Conservation (phyloP, 148 eudicot species). For the Hydrangea macrophylla region DNA sequence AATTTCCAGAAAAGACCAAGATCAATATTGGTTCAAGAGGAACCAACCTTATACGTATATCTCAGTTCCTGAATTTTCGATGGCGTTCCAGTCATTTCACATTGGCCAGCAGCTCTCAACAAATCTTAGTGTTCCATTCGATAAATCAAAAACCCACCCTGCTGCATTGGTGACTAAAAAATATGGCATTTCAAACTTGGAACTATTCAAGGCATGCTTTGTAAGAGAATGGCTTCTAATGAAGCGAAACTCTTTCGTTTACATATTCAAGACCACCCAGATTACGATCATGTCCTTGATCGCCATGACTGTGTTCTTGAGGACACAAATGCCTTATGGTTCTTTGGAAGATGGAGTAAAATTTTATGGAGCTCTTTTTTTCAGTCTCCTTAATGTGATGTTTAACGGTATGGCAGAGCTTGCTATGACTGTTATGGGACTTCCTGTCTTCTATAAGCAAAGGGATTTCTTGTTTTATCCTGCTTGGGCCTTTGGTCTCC, state of each 20-base stretch:
- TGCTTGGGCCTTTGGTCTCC: constrained; percentile 66
- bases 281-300: constrained; percentile 59
- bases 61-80: constrained; percentile 45
- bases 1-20: constrained; percentile 70
- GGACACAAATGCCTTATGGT: constrained; percentile 59
- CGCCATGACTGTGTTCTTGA: constrained; percentile 48
- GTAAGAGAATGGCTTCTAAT: constrained; percentile 65
- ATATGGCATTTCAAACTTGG: constrained; percentile 53
- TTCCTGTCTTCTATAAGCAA: constrained; percentile 64
- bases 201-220: constrained; percentile 59
- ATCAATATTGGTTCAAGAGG: constrained; percentile 57
- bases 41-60: constrained; percentile 43
- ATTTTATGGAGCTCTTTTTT: constrained; percentile 58
- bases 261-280: constrained; percentile 61
- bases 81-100: constrained; percentile 46
- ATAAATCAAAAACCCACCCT: constrained; percentile 53
- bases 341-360: constrained; percentile 49
- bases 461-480: constrained; percentile 60
- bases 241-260: constrained; percentile 55
- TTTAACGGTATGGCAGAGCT: constrained; percentile 69
- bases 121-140: constrained; percentile 51
- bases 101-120: constrained; percentile 36
- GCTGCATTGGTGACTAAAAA: constrained; percentile 55
- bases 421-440: constrained; percentile 51
- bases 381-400: constrained; percentile 55